Evolutionary conservation across 129 eudicot species (phyloP).

Genomic region (Centella asiatica): DNA sequence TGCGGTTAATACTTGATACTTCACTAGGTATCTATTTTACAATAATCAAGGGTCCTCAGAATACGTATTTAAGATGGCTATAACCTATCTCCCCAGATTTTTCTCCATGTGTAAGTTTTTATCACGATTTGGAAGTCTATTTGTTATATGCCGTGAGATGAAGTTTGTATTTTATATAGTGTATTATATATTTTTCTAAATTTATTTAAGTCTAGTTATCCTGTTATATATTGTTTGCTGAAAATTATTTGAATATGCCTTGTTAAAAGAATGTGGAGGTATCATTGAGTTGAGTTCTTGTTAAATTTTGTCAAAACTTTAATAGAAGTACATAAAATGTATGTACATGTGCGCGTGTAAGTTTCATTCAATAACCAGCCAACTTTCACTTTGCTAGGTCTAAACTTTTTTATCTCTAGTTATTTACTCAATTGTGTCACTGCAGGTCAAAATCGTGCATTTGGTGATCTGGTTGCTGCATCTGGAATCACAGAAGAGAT

Average conservation of each 20-base stretch:
- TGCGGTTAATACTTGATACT: too few relatives aligned
- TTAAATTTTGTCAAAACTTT: too few relatives aligned
- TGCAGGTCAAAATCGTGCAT: conserved; percentile 81
- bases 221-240: too few relatives aligned
- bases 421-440: neutral
- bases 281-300: too few relatives aligned
- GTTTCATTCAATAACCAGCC: neutral
- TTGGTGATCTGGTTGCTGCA: conserved; percentile 82
- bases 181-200: too few relatives aligned
- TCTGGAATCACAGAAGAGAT: conserved; percentile 93
- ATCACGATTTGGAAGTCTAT: neutral
- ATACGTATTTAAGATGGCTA: too few relatives aligned
- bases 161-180: neutral
- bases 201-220: too few relatives aligned
- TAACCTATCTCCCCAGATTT: neutral
- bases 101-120: too few relatives aligned
- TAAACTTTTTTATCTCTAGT: neutral
- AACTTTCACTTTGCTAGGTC: neutral
- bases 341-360: neutral
- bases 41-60: too few relatives aligned
- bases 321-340: neutral
- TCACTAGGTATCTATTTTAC: too few relatives aligned
- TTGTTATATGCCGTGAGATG: neutral
- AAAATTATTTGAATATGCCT: neutral
- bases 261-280: neutral